phyloP scores from a whole-genome alignment of 129 eudicot species.

The Solidago caesia region DNA sequence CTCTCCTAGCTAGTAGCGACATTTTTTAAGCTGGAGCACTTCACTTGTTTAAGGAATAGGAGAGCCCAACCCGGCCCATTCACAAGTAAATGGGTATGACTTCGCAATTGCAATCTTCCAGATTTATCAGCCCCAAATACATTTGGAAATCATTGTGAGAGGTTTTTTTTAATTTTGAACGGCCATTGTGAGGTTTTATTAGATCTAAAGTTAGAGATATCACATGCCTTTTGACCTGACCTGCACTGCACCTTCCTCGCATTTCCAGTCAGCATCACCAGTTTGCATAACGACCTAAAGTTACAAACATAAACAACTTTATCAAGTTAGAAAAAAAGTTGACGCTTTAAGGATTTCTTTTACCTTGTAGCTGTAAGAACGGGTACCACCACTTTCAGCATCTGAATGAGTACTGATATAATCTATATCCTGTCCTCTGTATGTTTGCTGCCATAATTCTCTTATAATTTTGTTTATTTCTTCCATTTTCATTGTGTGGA shows the following conservation, averaged over 20 bases:
- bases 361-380: constrained; percentile 98
- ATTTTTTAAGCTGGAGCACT: neutral
- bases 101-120: neutral
- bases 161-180: too few species aligned
- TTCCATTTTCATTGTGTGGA: constrained; percentile 97
- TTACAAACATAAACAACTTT: neutral
- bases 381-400: constrained; percentile 89
- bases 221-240: constrained; percentile 29
- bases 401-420: constrained; percentile 91
- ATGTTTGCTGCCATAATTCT: constrained; percentile 98
- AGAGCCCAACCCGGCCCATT: neutral
- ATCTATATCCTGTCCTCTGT: constrained; percentile 98
- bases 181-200: too few species aligned
- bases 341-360: neutral
- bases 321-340: neutral
- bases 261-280: constrained; percentile 95
- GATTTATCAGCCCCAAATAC: too few species aligned
- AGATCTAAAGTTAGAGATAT: neutral
- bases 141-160: neutral
- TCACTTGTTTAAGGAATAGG: neutral
- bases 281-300: constrained; percentile 86
- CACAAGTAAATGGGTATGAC: too few species aligned
- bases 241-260: constrained; percentile 99
- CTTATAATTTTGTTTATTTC: constrained; percentile 87
- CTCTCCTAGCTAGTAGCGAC: neutral